Percentiles rank a stretch among this genome's conserved stretches.
Evolutionary conservation across 768 basidiomycete genomes (phyloP).

Genomic region (Lentinula sp.): DNA sequence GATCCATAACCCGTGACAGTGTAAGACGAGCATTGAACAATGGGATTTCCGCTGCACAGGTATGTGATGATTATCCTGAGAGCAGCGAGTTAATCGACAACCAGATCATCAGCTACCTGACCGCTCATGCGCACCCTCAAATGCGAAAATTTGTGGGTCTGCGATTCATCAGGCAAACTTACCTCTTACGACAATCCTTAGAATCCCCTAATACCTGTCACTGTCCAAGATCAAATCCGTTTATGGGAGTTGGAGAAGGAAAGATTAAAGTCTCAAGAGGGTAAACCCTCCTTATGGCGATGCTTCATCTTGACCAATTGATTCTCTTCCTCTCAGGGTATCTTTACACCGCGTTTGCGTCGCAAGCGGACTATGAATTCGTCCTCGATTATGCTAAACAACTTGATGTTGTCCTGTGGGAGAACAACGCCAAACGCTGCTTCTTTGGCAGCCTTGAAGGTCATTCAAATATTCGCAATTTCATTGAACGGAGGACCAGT

Average conservation of each 20-base stretch:
- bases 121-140: constrained; percentile 93
- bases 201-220: constrained; percentile 93
- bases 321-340: constrained; percentile 47
- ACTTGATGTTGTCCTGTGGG: constrained; percentile 80
- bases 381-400: constrained; percentile 83
- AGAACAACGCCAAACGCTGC: constrained; percentile 63
- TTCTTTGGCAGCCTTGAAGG: constrained; percentile 82
- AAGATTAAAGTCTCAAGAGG: constrained; percentile 82
- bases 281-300: constrained; percentile 32
- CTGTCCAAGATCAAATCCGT: constrained; percentile 96
- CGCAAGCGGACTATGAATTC: constrained; percentile 82
- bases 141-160: constrained; percentile 73
- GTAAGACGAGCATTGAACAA: constrained; percentile 91
- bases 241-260: constrained; percentile 97
- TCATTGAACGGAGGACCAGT: constrained; percentile 62
- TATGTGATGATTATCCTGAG: constrained; percentile 26
- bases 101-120: constrained; percentile 93
- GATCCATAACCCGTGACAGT: constrained; percentile 90
- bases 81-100: constrained; percentile 10
- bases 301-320: constrained; percentile 13
- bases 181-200: constrained; percentile 22
- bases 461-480: constrained; percentile 71
- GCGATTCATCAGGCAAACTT: not conserved
- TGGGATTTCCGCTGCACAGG: constrained; percentile 96
- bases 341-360: constrained; percentile 84